Percentiles rank a stretch among this genome's conserved stretches.
Conservation (phyloP, 2,329 filamentous ascomycete genomes). For the Uncinocarpus reesii region DNA sequence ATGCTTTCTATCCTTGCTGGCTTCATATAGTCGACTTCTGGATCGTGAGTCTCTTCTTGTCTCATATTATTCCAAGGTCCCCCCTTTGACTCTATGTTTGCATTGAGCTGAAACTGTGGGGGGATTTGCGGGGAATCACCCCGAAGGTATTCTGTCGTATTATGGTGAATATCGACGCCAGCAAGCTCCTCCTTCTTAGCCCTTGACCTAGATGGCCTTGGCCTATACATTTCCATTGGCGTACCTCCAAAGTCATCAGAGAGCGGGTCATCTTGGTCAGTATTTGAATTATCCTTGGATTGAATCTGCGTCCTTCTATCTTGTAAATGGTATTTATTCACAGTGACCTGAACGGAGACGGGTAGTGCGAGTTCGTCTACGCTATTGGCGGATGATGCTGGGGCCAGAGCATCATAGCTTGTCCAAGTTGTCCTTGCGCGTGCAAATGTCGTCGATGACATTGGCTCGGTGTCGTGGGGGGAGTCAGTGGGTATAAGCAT, state of each 20-base stretch:
- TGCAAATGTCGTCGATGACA: conserved; percentile 28
- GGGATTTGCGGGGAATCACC: neutral
- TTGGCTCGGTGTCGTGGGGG: conserved; percentile 33
- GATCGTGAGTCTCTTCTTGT: neutral
- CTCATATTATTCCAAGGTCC: neutral
- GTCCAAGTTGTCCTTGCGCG: conserved; percentile 16
- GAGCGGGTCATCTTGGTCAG: conserved; percentile 16
- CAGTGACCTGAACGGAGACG: conserved; percentile 16
- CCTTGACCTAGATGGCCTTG: conserved; percentile 29
- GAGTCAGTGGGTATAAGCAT: conserved; percentile 24
- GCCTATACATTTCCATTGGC: conserved; percentile 32
- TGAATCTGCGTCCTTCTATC: neutral
- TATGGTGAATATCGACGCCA: neutral
- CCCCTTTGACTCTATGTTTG: too few species aligned
- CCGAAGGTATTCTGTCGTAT: neutral
- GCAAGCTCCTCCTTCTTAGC: neutral
- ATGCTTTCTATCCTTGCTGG: neutral
- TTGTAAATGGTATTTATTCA: neutral
- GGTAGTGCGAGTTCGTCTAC: conserved; percentile 25
- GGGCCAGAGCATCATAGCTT: conserved; percentile 4
- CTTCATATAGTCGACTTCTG: neutral
- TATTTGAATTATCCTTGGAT: neutral
- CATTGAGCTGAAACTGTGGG: neutral
- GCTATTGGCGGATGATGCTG: conserved; percentile 19
- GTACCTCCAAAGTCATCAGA: conserved; percentile 24